phyloP scores from a whole-genome alignment of 177 flowering plant species.

The Vitis hybrid region DNA sequence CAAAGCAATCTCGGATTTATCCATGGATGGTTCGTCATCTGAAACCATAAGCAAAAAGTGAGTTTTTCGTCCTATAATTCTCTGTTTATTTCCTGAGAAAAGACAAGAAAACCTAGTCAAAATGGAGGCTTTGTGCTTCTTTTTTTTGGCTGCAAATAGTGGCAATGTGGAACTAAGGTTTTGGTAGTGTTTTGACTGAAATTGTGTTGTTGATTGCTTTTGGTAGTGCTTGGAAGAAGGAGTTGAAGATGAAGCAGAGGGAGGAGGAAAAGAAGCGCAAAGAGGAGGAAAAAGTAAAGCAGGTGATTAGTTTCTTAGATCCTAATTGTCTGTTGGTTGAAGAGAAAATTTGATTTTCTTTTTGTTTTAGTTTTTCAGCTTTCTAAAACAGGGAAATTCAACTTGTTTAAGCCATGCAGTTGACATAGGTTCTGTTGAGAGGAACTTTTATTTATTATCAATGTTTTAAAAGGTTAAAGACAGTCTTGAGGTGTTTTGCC shows the following conservation, averaged over 20 bases:
- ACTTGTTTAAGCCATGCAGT: too few species aligned
- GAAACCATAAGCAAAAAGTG: conserved; percentile 53
- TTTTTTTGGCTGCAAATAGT: not conserved
- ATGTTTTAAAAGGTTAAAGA: too few species aligned
- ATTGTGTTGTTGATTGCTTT: conserved; percentile 2
- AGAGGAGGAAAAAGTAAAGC: conserved; percentile 44
- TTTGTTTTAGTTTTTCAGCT: not conserved
- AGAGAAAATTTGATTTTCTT: not conserved
- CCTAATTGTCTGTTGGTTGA: not conserved
- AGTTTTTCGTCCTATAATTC: not conserved
- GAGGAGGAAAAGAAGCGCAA: conserved; percentile 55
- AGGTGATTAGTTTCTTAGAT: conserved; percentile 16
- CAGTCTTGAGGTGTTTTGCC: too few species aligned
- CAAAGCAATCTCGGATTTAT: conserved; percentile 22
- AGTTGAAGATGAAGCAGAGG: conserved; percentile 54
- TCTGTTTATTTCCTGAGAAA: not conserved
- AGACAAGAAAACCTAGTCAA: not conserved
- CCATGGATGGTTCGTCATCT: conserved; percentile 22
- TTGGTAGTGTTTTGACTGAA: not conserved
- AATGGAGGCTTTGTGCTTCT: not conserved
- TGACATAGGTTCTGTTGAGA: too few species aligned
- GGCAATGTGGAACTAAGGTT: not conserved
- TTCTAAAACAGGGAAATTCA: not conserved
- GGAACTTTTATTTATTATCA: too few species aligned
- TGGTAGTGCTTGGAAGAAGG: conserved; percentile 64